Evolutionary conservation across 2,329 filamentous ascomycete species (phyloP).

Genomic region (Phaeophleospora eucalypticola): DNA sequence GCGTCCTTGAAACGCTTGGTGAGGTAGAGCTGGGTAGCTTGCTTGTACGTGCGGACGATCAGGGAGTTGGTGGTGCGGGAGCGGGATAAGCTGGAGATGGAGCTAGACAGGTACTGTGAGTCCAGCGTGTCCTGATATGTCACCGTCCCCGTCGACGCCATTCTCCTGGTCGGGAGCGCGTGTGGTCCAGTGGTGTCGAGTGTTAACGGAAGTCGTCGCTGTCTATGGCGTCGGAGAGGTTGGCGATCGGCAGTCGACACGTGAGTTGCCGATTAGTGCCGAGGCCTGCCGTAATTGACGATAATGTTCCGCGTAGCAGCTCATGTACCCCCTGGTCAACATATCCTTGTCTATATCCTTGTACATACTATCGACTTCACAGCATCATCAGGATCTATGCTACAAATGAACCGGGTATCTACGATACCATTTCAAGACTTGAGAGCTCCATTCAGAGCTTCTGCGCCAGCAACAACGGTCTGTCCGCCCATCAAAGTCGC

Average conservation of each 20-base stretch:
- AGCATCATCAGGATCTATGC: no score
- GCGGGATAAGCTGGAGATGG: constrained; percentile 65
- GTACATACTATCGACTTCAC: no score
- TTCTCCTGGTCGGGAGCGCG: constrained; percentile 10
- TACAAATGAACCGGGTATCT: no score
- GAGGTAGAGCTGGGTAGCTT: constrained; percentile 88
- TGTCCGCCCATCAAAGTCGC: constrained; percentile 33
- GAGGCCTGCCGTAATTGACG: neutral
- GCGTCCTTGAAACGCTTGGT: constrained; percentile 91
- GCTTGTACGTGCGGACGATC: constrained; percentile 88
- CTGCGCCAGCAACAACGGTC: constrained; percentile 1
- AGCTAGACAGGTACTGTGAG: constrained; percentile 60
- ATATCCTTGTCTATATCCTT: no score
- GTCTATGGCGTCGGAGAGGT: neutral
- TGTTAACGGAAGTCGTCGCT: neutral
- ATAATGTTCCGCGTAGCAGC: no score
- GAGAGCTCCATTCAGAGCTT: neutral
- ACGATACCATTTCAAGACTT: no score
- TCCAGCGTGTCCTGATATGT: constrained; percentile 50
- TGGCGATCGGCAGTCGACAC: neutral
- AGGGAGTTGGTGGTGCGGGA: constrained; percentile 64
- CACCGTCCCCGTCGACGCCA: constrained; percentile 36
- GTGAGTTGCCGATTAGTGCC: constrained; percentile 1
- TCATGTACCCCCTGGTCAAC: no score
- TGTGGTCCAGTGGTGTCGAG: neutral